Base-by-base conservation (phyloP, 805 yeast species). In the Starmerella apicola region DNA sequence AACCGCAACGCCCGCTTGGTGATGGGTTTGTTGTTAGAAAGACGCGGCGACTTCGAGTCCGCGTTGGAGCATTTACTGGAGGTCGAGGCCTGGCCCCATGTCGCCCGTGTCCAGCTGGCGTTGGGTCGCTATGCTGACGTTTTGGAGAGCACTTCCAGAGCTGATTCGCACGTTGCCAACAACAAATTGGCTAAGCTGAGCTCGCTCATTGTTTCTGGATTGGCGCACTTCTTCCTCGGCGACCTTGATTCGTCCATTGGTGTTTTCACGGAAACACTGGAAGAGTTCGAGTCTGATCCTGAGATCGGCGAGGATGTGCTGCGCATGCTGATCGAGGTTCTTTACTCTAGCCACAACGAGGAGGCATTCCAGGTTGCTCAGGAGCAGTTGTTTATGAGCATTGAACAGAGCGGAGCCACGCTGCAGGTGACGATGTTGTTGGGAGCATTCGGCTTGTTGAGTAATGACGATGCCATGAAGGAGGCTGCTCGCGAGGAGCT, bases 321-420 rank as follows among this genome's bases (percentile, higher is more conserved):
- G 13, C 72, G 78, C 5, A 60, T 88, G 22, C 68, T 83, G 17
- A 74, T 91, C 0, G 94, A 85, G 54, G 79, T 86, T 0, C 64
- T 91, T 36, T 80, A 78, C 62, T 82, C 83, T 2, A 72, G 72
- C 41, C 80, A 75, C n/a, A 71, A 75, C 0, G 74, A 71, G n/a
- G 91, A 81, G 4, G 75, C 91, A 1, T 77, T 74, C 43, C 79
- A 76, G 46, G 86, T 85, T 1, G 95, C 96, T 0, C 54, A 81
- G 34, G 95, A 85, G 51, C 94, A 84, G 57, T 60, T 88, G 32
- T 78, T 81, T 50, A 67, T 70, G 19, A 74, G 68, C 50, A 72
- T 85, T 30, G 78, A 71, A 44, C 64, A 61, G 3, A 58, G 70
- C 41, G 95, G 94, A 0, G 65, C 81, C 1, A 74, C 85, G 2